phyloP scores from a whole-genome alignment of 768 basidiomycete genomes.

The Mycena haematopus region DNA sequence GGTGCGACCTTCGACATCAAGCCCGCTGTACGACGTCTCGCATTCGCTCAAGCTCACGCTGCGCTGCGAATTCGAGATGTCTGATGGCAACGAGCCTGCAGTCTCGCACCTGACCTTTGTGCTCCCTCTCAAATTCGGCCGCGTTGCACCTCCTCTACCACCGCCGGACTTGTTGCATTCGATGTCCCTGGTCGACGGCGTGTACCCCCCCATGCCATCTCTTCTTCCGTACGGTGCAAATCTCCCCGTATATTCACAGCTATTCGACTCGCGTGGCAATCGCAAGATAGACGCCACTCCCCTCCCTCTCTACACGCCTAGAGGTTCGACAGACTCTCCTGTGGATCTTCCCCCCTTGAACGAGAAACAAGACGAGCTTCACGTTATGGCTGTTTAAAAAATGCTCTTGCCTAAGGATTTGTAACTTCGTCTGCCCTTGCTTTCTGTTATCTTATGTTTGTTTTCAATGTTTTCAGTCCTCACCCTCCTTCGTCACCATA shows the following conservation, averaged over 20 bases:
- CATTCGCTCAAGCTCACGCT: slow-evolving; percentile 26
- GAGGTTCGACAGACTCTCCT: slow-evolving; percentile 10
- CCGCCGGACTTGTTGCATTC: slow-evolving; percentile 29
- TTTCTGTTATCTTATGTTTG: background rate
- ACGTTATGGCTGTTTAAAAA: slow-evolving; percentile 21
- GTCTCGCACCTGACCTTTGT: slow-evolving; percentile 47
- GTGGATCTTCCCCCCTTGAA: slow-evolving; percentile 3
- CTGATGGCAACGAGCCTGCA: slow-evolving; percentile 41
- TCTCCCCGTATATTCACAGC: slow-evolving; percentile 80
- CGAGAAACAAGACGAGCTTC: slow-evolving; percentile 24
- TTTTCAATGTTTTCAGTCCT: background rate
- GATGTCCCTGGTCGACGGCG: slow-evolving; percentile 29
- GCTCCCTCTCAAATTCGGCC: slow-evolving; percentile 60
- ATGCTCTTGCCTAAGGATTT: background rate
- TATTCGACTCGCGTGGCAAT: slow-evolving; percentile 78
- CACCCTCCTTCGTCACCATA: background rate
- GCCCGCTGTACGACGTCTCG: slow-evolving; percentile 61
- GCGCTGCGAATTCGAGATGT: slow-evolving; percentile 54
- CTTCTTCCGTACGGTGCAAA: slow-evolving; percentile 32
- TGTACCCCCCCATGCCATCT: slow-evolving; percentile 15
- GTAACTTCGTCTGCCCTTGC: slow-evolving; percentile 5
- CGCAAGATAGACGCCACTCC: slow-evolving; percentile 74
- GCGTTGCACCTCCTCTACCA: slow-evolving; percentile 43
- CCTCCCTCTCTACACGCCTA: slow-evolving; percentile 68
- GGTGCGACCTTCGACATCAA: slow-evolving; percentile 53